Conservation (phyloP, 768 basidiomycete genomes). For the Tephrocybe sp. region DNA sequence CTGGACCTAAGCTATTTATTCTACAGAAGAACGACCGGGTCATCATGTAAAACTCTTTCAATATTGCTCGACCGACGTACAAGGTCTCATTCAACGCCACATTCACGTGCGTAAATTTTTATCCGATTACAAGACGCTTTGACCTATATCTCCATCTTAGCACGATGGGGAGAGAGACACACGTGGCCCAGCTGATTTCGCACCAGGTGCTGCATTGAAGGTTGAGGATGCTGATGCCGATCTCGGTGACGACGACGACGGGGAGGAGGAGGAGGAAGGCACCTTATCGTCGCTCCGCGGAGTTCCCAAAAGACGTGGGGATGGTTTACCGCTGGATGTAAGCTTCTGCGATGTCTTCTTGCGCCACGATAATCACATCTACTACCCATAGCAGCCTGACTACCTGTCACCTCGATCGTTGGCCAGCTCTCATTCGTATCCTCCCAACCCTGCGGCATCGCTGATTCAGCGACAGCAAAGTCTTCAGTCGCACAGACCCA, state of each 20-base stretch:
- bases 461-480: constrained; percentile 5
- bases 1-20: constrained; percentile 36
- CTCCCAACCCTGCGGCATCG: constrained; percentile 8
- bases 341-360: no score
- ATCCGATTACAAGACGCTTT: neutral
- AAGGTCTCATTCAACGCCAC: constrained; percentile 70
- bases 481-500: neutral
- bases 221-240: constrained; percentile 35
- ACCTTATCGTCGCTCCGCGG: neutral
- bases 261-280: constrained; percentile 17
- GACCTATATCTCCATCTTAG: constrained; percentile 21
- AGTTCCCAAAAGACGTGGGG: constrained; percentile 3
- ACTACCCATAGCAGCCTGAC: constrained; percentile 4
- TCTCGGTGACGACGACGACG: constrained; percentile 31
- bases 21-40: constrained; percentile 71
- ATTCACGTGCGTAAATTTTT: constrained; percentile 39
- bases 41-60: constrained; percentile 82
- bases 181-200: constrained; percentile 45
- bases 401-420: constrained; percentile 4
- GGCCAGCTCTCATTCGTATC: constrained; percentile 6
- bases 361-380: no score
- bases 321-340: constrained; percentile 8
- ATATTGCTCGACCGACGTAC: constrained; percentile 71
- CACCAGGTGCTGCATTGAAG: constrained; percentile 28
- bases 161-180: constrained; percentile 51